Conservation (phyloP, 306 rosid species). For the Vicia sativa region DNA sequence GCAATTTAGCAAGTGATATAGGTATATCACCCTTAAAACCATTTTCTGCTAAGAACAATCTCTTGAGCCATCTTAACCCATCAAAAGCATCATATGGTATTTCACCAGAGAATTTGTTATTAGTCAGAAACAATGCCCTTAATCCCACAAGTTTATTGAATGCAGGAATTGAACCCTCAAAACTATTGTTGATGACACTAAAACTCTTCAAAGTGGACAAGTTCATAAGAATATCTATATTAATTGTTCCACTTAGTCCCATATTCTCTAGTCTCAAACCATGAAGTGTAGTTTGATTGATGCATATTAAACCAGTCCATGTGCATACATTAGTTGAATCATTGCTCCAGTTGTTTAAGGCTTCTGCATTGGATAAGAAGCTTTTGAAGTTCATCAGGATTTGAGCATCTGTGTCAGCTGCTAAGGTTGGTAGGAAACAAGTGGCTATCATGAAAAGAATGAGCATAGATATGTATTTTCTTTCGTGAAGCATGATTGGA, state of each 20-base stretch:
- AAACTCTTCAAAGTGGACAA: slow-evolving; percentile 50
- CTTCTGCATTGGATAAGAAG: slow-evolving; percentile 45
- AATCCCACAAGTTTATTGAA: slow-evolving; percentile 51
- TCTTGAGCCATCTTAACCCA: slow-evolving; percentile 55
- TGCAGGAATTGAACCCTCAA: slow-evolving; percentile 61
- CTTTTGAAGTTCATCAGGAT: slow-evolving; percentile 58
- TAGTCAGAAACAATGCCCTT: slow-evolving; percentile 53
- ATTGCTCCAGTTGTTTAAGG: slow-evolving; percentile 58
- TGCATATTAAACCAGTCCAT: slow-evolving; percentile 72
- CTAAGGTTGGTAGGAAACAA: slow-evolving; percentile 30
- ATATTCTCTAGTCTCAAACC: slow-evolving; percentile 60
- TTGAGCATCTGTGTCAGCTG: slow-evolving; percentile 27
- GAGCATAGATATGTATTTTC: slow-evolving; percentile 25
- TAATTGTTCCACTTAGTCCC: slow-evolving; percentile 62
- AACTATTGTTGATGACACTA: slow-evolving; percentile 62
- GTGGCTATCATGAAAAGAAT: slow-evolving; percentile 27
- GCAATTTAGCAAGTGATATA: slow-evolving; percentile 57
- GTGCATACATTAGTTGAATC: slow-evolving; percentile 40
- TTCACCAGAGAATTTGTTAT: slow-evolving; percentile 62
- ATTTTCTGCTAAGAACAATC: slow-evolving; percentile 58
- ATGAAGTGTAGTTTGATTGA: neutral
- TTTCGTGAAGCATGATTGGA: slow-evolving; percentile 36
- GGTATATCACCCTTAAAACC: slow-evolving; percentile 64
- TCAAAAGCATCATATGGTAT: slow-evolving; percentile 56
- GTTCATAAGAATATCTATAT: slow-evolving; percentile 42